phyloP scores from a whole-genome alignment of 169 alveolate species.

The Babesia ovis region DNA sequence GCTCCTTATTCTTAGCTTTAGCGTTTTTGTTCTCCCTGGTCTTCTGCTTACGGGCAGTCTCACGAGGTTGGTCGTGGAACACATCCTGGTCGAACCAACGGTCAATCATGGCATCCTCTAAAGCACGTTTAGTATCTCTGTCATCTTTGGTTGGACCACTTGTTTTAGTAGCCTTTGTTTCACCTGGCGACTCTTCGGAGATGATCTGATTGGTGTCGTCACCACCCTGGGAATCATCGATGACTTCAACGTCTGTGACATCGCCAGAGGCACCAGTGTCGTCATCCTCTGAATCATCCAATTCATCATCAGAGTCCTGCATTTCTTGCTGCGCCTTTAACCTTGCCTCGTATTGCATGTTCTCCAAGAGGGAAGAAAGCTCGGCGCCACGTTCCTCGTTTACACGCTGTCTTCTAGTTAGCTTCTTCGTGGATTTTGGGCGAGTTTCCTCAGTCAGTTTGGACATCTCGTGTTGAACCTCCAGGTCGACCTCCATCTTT shows the following conservation, averaged over 20 bases:
- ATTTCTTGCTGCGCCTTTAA: slow-evolving; percentile 29
- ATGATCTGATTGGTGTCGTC: not conserved
- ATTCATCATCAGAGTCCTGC: slow-evolving; percentile 35
- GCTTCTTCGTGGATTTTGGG: slow-evolving; percentile 13
- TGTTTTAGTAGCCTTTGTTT: not conserved
- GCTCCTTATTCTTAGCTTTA: slow-evolving; percentile 39
- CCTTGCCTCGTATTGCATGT: slow-evolving; percentile 48
- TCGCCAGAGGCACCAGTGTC: slow-evolving; percentile 1
- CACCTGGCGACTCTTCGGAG: not conserved
- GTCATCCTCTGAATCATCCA: not conserved
- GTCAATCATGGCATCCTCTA: slow-evolving; percentile 61
- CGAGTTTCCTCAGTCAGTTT: slow-evolving; percentile 29
- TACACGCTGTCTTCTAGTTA: slow-evolving; percentile 42
- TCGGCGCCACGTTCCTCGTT: slow-evolving; percentile 44
- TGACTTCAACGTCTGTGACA: not conserved
- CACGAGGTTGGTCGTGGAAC: slow-evolving; percentile 62
- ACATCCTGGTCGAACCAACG: slow-evolving; percentile 76
- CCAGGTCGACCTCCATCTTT: slow-evolving; percentile 69
- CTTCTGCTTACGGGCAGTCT: slow-evolving; percentile 35
- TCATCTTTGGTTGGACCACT: not conserved
- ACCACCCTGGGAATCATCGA: slow-evolving; percentile 1
- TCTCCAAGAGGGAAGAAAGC: slow-evolving; percentile 33
- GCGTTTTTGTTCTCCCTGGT: slow-evolving; percentile 6
- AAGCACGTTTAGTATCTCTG: not conserved
- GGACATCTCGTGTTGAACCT: slow-evolving; percentile 63